Evolutionary conservation across 2,329 filamentous ascomycete species (phyloP).

Genomic region (Calonectria montana): DNA sequence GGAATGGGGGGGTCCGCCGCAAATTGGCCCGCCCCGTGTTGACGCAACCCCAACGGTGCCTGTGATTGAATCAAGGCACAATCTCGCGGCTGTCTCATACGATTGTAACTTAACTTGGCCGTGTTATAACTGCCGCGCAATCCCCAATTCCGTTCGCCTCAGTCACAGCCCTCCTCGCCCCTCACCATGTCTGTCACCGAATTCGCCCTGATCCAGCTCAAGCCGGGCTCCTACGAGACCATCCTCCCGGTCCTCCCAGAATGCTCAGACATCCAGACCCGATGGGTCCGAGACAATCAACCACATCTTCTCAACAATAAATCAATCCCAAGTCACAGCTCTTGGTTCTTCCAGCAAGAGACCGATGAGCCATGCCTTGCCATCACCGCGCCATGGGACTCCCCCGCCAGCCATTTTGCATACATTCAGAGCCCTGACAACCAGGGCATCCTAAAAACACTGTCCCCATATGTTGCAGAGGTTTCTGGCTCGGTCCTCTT

Average conservation of each 20-base stretch:
- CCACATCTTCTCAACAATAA: constrained; percentile 45
- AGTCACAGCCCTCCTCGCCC: neutral
- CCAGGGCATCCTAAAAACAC: constrained; percentile 45
- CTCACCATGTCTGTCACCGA: constrained; percentile 54
- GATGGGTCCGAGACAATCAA: constrained; percentile 53
- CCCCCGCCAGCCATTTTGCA: constrained; percentile 51
- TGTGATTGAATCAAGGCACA: neutral
- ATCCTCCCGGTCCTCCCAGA: constrained; percentile 47
- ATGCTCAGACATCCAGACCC: constrained; percentile 50
- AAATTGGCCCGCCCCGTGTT: constrained; percentile 19
- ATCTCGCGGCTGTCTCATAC: neutral
- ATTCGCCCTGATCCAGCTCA: constrained; percentile 50
- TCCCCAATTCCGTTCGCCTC: neutral
- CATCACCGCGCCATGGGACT: constrained; percentile 59
- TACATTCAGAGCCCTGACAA: constrained; percentile 60
- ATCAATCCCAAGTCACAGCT: constrained; percentile 49
- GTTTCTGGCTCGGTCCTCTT: constrained; percentile 48
- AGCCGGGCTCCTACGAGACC: constrained; percentile 42
- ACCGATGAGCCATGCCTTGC: constrained; percentile 52
- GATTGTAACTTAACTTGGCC: neutral
- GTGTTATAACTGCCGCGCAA: constrained; percentile 6
- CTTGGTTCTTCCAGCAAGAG: constrained; percentile 49
- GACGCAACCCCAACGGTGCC: constrained; percentile 22
- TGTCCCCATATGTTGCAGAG: constrained; percentile 49
- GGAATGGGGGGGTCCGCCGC: constrained; percentile 7